These are phyloP conservation scores for Tremella mesenterica DNA, from an alignment of 768 basidiomycete genomes.

Conservation along the genomic window DNA sequence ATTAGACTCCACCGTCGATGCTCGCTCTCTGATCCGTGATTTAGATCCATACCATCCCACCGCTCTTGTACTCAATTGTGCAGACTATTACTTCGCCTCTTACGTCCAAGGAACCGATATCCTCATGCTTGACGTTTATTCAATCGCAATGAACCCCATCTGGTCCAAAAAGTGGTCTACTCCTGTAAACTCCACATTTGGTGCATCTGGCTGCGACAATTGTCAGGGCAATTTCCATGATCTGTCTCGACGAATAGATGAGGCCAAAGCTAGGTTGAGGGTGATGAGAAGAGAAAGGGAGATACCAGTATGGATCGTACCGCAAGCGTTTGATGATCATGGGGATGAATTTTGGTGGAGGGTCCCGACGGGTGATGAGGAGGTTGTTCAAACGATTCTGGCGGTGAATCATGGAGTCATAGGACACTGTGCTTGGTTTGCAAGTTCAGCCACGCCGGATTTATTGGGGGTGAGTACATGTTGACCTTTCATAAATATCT, in stretches of 20 bases:
- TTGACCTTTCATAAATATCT: not conserved
- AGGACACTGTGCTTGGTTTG: conserved; percentile 15
- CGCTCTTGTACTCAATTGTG: conserved; percentile 56
- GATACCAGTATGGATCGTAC: conserved; percentile 63
- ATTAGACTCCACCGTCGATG: conserved; percentile 51
- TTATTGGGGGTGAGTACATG: conserved; percentile 10
- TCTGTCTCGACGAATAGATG: conserved; percentile 59
- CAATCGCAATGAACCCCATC: conserved; percentile 30
- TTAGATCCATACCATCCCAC: conserved; percentile 55
- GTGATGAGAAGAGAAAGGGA: conserved; percentile 4
- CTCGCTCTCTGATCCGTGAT: conserved; percentile 51
- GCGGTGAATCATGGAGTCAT: conserved; percentile 18
- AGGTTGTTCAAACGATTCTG: conserved; percentile 4
- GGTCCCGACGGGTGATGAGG: conserved; percentile 14
- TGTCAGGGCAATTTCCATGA: conserved; percentile 64
- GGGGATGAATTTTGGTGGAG: conserved; percentile 34
- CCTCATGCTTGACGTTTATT: conserved; percentile 22
- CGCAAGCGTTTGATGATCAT: conserved; percentile 63
- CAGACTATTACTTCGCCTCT: conserved; percentile 57
- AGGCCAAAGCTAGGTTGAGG: conserved; percentile 51
- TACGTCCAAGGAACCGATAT: conserved; percentile 62
- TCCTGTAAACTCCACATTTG: conserved; percentile 49
- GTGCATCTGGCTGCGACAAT: conserved; percentile 65
- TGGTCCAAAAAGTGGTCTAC: conserved; percentile 30
- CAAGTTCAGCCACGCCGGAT: conserved; percentile 5